phyloP scores from a whole-genome alignment of 2,329 filamentous ascomycete species.

The Hypoxylon sp. region DNA sequence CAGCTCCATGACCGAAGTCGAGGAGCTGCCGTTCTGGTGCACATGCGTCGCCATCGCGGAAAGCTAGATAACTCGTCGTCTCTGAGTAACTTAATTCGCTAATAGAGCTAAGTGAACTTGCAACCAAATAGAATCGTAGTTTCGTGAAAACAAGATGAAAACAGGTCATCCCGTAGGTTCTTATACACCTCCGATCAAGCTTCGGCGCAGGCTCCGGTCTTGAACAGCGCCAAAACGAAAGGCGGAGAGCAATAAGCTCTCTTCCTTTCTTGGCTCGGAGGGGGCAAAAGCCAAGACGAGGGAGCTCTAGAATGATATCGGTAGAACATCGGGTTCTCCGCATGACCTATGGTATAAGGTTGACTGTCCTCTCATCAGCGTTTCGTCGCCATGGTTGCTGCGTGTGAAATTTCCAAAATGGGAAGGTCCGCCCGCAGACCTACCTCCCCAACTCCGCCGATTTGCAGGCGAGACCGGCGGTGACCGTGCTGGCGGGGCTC shows the following conservation, averaged over 20 bases:
- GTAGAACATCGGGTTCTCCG: conserved; percentile 40
- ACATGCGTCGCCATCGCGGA: conserved; percentile 22
- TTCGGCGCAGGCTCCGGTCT: conserved; percentile 16
- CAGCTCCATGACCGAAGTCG: conserved; percentile 46
- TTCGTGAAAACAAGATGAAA: not conserved
- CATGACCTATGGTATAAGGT: not conserved
- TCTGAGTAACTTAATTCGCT: not conserved
- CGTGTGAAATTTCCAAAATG: conserved; percentile 10
- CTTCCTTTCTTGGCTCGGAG: conserved; percentile 14
- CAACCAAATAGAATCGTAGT: not conserved
- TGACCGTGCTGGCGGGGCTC: conserved; percentile 6
- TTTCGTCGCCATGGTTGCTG: conserved; percentile 9
- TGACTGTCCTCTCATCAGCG: not conserved
- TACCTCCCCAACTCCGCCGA: conserved; percentile 10
- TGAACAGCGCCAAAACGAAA: not conserved
- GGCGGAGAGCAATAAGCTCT: not conserved
- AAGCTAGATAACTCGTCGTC: not conserved
- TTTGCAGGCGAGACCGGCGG: conserved; percentile 24
- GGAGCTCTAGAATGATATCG: conserved; percentile 18
- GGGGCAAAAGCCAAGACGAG: conserved; percentile 20
- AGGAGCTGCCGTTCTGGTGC: conserved; percentile 42
- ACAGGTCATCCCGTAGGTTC: not conserved
- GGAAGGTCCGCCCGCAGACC: conserved; percentile 32
- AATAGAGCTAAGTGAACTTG: conserved; percentile 4
- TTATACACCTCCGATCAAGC: conserved; percentile 19